These are phyloP conservation scores for Penicillium sp. DNA, from an alignment of 2,329 filamentous ascomycete genomes.

Conservation along the genomic window DNA sequence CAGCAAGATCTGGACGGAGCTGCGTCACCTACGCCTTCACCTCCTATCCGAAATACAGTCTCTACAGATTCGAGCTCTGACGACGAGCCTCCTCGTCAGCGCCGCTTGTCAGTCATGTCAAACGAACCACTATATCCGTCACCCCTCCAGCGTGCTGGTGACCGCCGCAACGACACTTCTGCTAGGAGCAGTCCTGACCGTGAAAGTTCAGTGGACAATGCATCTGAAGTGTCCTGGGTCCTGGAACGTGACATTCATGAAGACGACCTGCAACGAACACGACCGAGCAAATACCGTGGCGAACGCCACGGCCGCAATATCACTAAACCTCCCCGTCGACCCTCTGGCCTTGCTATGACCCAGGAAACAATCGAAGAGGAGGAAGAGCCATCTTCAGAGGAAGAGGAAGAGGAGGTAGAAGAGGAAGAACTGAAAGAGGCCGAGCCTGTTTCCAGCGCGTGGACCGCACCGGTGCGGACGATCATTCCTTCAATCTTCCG, in stretches of 20 bases:
- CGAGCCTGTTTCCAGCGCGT: slow-evolving; percentile 3
- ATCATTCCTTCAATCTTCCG: slow-evolving; percentile 21
- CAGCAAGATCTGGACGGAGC: slow-evolving; percentile 30
- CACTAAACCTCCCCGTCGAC: slow-evolving; percentile 35
- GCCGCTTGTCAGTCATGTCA: slow-evolving; percentile 16
- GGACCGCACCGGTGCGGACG: slow-evolving; percentile 24
- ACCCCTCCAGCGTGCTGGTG: slow-evolving; percentile 21
- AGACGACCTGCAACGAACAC: slow-evolving; percentile 36
- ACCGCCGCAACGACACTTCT: slow-evolving; percentile 10
- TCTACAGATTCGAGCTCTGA: slow-evolving; percentile 34
- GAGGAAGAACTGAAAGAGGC: slow-evolving; percentile 12
- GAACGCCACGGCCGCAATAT: slow-evolving; percentile 33
- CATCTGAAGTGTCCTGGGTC: slow-evolving; percentile 34
- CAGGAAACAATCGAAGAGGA: slow-evolving; percentile 32
- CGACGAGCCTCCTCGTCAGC: slow-evolving; percentile 21
- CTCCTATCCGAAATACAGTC: slow-evolving; percentile 33
- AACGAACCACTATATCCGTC: slow-evolving; percentile 31
- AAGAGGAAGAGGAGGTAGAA: background rate
- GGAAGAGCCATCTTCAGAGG: slow-evolving; percentile 20
- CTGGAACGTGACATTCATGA: slow-evolving; percentile 38
- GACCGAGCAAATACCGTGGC: slow-evolving; percentile 22
- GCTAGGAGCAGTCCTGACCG: slow-evolving; percentile 19
- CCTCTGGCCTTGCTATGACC: slow-evolving; percentile 31
- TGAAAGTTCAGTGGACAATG: slow-evolving; percentile 31
- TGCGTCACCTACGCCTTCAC: slow-evolving; percentile 29